Evolutionary conservation across 305 asterid genomes (phyloP).

Genomic region (Fraxinus baroniana): DNA sequence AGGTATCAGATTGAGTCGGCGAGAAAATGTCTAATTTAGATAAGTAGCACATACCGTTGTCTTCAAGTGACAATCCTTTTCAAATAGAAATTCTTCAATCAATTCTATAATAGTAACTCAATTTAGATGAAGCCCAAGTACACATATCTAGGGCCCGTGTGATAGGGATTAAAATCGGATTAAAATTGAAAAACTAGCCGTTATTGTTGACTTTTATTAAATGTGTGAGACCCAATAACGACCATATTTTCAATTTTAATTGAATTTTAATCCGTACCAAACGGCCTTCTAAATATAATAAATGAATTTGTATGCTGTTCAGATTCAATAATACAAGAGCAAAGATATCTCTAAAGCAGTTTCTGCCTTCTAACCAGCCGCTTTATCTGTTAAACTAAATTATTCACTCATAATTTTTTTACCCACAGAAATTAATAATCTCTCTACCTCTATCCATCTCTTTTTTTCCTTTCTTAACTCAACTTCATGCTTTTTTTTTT

Average conservation of each 20-base stretch:
- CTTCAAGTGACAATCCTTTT: background rate
- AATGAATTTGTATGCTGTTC: background rate
- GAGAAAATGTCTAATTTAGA: background rate
- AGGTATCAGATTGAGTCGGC: background rate
- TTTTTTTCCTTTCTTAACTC: background rate
- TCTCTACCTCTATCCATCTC: background rate
- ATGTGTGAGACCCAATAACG: too few species aligned
- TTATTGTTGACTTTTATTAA: too few species aligned
- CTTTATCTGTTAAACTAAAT: background rate
- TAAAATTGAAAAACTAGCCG: too few species aligned
- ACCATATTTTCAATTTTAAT: too few species aligned
- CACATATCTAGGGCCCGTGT: too few species aligned
- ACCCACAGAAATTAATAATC: background rate
- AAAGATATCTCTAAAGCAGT: background rate
- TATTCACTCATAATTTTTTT: background rate
- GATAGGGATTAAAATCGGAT: too few species aligned
- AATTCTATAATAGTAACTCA: background rate
- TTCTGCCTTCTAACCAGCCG: background rate
- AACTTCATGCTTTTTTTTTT: background rate
- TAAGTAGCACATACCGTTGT: background rate
- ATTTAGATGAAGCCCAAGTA: background rate
- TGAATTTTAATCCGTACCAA: too few species aligned
- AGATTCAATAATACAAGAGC: background rate
- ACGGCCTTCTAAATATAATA: background rate
- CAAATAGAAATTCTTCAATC: background rate